Percentiles rank a stretch among this genome's conserved stretches.
These are phyloP conservation scores for Psilocybe tampanensis DNA, from an alignment of 768 basidiomycete genomes.

Conservation along the genomic window DNA sequence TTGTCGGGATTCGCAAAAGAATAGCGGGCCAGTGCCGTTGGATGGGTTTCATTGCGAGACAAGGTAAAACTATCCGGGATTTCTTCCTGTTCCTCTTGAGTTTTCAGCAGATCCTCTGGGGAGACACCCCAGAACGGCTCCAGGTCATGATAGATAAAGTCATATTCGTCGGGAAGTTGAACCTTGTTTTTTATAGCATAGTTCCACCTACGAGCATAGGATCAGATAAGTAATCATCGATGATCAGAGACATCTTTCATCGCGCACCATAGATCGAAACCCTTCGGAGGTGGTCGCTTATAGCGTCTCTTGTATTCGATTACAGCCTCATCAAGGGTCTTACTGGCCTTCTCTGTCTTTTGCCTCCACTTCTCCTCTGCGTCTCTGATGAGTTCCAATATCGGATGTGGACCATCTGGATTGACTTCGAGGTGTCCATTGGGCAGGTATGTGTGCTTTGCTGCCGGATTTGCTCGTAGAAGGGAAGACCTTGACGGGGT, in stretches of 20 bases:
- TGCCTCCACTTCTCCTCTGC: conserved; percentile 50
- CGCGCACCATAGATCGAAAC: conserved; percentile 17
- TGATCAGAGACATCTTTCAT: not conserved
- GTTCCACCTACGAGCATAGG: not conserved
- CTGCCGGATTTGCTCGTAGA: not conserved
- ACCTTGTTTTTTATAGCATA: not conserved
- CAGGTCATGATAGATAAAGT: conserved; percentile 1
- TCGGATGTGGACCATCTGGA: conserved; percentile 59
- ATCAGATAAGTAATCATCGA: not conserved
- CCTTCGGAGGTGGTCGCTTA: conserved; percentile 64
- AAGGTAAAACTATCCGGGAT: not conserved
- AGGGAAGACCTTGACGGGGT: not conserved
- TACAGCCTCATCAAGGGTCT: conserved; percentile 69
- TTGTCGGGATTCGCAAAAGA: not conserved
- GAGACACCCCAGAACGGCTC: conserved; percentile 1
- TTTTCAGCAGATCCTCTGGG: not conserved
- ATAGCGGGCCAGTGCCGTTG: not conserved
- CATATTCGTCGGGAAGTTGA: not conserved
- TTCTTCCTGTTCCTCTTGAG: not conserved
- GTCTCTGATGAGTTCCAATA: conserved; percentile 66
- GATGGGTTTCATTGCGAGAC: not conserved
- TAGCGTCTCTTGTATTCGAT: conserved; percentile 77
- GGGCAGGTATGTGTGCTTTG: conserved; percentile 12
- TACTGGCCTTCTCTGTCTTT: conserved; percentile 66
- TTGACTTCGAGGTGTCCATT: conserved; percentile 40